Conservation (phyloP, 2,329 filamentous ascomycete species). For the Pseudonectria buxi region DNA sequence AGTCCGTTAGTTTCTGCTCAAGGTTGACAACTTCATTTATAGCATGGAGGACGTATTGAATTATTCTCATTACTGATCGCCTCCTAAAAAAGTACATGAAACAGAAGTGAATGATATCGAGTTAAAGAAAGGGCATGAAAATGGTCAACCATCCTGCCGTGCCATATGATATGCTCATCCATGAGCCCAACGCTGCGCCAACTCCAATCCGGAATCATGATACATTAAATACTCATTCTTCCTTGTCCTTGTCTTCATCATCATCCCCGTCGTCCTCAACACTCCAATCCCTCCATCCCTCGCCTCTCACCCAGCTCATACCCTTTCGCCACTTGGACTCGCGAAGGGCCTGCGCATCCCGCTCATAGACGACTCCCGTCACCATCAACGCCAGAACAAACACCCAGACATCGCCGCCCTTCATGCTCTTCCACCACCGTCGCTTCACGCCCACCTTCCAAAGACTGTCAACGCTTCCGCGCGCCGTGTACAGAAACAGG, state of each 20-base stretch:
- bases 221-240: constrained; percentile 20
- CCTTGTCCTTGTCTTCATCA: constrained; percentile 28
- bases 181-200: constrained; percentile 9
- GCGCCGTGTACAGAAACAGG: constrained; percentile 71
- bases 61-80: no score
- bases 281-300: constrained; percentile 66
- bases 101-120: no score
- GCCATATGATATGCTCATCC: constrained; percentile 6
- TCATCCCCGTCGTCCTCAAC: constrained; percentile 45
- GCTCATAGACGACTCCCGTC: constrained; percentile 71
- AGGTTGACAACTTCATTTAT: no score
- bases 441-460: constrained; percentile 95
- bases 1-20: no score
- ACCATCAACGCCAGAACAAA: constrained; percentile 75
- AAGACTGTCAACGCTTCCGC: constrained; percentile 71
- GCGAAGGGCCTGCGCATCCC: constrained; percentile 59
- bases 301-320: constrained; percentile 65
- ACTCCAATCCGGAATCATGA: constrained; percentile 13
- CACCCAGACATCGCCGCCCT: constrained; percentile 75
- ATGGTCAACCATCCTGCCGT: not conserved
- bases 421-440: constrained; percentile 77
- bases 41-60: no score
- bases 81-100: no score
- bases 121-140: no score
- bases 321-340: constrained; percentile 64